phyloP scores from a whole-genome alignment of 73 alveolate species.

The Stentor coeruleus region DNA sequence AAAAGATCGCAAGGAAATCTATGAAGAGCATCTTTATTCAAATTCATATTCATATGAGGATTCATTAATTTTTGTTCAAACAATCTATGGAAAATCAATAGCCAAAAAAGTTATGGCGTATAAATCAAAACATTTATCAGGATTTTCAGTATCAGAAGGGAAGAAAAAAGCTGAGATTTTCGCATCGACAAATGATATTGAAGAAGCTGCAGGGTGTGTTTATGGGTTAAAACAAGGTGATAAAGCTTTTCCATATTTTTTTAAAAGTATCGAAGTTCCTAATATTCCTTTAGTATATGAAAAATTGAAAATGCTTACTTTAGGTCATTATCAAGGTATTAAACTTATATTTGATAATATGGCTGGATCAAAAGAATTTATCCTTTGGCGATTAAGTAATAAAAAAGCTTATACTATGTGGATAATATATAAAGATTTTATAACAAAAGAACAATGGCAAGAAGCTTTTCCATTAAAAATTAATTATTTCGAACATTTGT shows the following conservation, averaged over 20 bases:
- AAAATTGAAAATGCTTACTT: background rate
- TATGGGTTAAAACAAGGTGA: background rate
- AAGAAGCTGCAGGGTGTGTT: slow-evolving; percentile 2
- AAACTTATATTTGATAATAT: background rate
- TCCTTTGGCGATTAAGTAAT: background rate
- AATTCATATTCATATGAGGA: background rate
- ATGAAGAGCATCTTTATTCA: background rate
- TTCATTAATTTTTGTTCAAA: background rate
- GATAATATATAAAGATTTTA: background rate
- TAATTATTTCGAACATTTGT: background rate
- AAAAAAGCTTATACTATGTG: background rate
- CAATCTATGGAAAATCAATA: background rate
- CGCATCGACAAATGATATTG: background rate
- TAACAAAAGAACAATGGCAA: background rate
- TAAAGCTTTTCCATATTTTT: background rate
- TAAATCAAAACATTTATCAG: background rate
- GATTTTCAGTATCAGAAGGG: background rate
- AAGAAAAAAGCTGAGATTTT: background rate
- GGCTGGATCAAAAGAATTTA: background rate
- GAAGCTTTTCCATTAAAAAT: background rate
- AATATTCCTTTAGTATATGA: background rate
- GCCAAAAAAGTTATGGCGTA: background rate
- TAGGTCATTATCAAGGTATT: background rate
- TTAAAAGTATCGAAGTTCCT: background rate
- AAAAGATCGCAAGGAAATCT: background rate